These are phyloP conservation scores for Dendrobium chrysotoxum DNA, from an alignment of 106 monocot genomes.

Conservation along the genomic window DNA sequence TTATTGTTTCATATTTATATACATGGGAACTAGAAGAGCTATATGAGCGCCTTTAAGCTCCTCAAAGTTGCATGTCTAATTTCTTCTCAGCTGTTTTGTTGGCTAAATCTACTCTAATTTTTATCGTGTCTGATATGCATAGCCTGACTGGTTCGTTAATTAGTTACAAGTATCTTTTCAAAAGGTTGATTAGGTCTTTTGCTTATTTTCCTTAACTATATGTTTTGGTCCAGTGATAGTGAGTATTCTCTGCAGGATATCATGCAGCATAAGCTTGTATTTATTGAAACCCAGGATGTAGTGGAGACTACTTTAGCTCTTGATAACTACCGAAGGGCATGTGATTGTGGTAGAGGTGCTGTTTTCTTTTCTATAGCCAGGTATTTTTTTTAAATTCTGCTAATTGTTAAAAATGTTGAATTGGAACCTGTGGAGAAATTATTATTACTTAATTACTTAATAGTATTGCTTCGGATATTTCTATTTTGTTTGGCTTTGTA, in stretches of 20 bases:
- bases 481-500: neutral
- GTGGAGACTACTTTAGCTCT: conserved; percentile 96
- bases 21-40: neutral
- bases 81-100: neutral
- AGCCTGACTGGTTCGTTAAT: neutral
- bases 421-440: neutral
- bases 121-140: neutral
- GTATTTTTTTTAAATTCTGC: conserved; percentile 22
- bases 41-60: neutral
- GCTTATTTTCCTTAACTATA: neutral
- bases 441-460: neutral
- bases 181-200: neutral
- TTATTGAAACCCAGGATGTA: conserved; percentile 99
- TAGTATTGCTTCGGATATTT: neutral
- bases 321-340: conserved; percentile 92
- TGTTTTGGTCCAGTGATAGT: neutral
- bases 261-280: conserved; percentile 97
- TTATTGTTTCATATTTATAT: neutral
- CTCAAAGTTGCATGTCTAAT: neutral
- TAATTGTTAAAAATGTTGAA: neutral
- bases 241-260: conserved; percentile 56
- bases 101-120: neutral
- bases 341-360: conserved; percentile 97
- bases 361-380: conserved; percentile 98
- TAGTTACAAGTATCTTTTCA: neutral